phyloP scores from a whole-genome alignment of 2,329 filamentous ascomycete genomes.

The Coniella lustricola region DNA sequence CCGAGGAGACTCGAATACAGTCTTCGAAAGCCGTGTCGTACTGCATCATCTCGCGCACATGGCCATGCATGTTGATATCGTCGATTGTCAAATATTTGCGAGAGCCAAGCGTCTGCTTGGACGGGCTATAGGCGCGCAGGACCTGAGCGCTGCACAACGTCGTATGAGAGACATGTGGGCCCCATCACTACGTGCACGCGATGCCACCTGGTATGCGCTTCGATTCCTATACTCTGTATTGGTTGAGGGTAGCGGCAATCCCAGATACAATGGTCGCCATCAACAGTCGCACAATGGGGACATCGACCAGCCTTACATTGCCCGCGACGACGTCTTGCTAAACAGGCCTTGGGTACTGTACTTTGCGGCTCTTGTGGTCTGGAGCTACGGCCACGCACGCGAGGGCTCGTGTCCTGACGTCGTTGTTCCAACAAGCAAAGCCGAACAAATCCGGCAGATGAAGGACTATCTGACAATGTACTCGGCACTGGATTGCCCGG shows the following conservation, averaged over 20 bases:
- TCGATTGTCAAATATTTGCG: slow-evolving; percentile 96
- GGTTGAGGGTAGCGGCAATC: slow-evolving; percentile 42
- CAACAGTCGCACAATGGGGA: slow-evolving; percentile 20
- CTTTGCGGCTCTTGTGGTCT: slow-evolving; percentile 84
- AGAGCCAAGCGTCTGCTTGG: slow-evolving; percentile 79
- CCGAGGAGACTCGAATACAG: slow-evolving; percentile 55
- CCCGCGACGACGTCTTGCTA: slow-evolving; percentile 79
- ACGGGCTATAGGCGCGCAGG: slow-evolving; percentile 72
- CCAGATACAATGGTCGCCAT: slow-evolving; percentile 25
- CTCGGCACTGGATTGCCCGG: slow-evolving; percentile 64
- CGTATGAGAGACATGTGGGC: slow-evolving; percentile 89
- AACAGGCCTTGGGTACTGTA: slow-evolving; percentile 95
- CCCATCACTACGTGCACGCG: slow-evolving; percentile 76
- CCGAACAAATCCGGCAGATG: slow-evolving; percentile 72
- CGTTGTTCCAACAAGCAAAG: slow-evolving; percentile 47
- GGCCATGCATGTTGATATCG: slow-evolving; percentile 94
- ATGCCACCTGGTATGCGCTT: slow-evolving; percentile 87
- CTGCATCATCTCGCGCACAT: slow-evolving; percentile 93
- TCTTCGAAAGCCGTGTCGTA: slow-evolving; percentile 83
- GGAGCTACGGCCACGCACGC: slow-evolving; percentile 88
- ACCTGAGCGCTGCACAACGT: slow-evolving; percentile 70
- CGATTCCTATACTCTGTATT: slow-evolving; percentile 84
- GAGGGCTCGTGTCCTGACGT: slow-evolving; percentile 64
- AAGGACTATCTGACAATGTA: slow-evolving; percentile 67
- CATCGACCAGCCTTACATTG: slow-evolving; percentile 56